phyloP scores from a whole-genome alignment of 192 early-diverging fungal genomes.

The Backusella tuberculispora region DNA sequence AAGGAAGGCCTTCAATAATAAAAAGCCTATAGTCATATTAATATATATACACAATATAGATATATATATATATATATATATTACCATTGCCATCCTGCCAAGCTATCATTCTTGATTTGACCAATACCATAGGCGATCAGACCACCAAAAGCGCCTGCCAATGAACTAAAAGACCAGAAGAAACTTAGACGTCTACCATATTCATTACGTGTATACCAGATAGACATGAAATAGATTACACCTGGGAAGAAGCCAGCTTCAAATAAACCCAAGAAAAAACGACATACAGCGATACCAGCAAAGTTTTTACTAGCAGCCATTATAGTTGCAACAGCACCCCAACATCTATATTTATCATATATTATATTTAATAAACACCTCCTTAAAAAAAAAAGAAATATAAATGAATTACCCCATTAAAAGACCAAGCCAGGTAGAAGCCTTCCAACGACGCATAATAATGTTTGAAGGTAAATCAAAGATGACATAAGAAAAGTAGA shows the following conservation, averaged over 20 bases:
- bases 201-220: constrained; percentile 65
- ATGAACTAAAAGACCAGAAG: constrained; percentile 52
- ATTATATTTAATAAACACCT: too few relatives aligned
- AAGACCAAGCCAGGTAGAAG: constrained; percentile 23
- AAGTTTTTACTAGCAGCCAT: constrained; percentile 52
- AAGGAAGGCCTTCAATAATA: constrained; percentile 65
- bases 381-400: background rate
- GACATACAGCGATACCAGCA: constrained; percentile 45
- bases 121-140: constrained; percentile 62
- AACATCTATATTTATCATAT: constrained; percentile 25
- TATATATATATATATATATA: too few relatives aligned
- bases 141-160: constrained; percentile 64
- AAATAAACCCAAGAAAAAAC: constrained; percentile 59
- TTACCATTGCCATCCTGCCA: constrained; percentile 60
- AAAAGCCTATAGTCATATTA: constrained; percentile 50
- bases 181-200: constrained; percentile 52
- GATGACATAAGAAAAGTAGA: constrained; percentile 66
- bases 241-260: constrained; percentile 59
- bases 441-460: constrained; percentile 46
- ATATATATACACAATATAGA: background rate
- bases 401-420: constrained; percentile 19
- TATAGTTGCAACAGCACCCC: constrained; percentile 51
- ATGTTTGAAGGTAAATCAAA: constrained; percentile 78
- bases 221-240: constrained; percentile 52
- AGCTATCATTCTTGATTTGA: constrained; percentile 4